phyloP scores from a whole-genome alignment of 2,329 filamentous ascomycete species.

The Cryphonectria nitschkei region DNA sequence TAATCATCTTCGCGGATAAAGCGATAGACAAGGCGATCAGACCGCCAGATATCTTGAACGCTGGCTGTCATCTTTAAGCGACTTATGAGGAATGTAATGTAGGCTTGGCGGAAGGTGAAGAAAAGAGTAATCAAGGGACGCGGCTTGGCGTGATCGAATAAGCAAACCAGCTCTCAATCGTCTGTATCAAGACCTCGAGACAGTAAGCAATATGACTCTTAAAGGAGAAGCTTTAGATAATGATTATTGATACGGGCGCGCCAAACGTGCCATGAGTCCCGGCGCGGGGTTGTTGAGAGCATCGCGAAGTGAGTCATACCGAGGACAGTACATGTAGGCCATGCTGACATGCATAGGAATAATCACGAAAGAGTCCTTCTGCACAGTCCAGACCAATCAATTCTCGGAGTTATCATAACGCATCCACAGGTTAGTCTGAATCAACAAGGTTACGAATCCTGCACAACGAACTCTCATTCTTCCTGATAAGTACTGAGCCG shows the following conservation, averaged over 20 bases:
- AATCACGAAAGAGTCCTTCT: no score
- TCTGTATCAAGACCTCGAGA: no score
- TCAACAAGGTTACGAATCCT: no score
- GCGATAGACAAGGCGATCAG: conserved; percentile 35
- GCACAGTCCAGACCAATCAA: no score
- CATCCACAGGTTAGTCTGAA: no score
- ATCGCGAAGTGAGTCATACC: not conserved
- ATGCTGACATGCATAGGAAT: no score
- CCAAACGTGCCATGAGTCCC: not conserved
- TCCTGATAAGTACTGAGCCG: no score
- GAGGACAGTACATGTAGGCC: not conserved
- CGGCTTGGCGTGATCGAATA: not conserved
- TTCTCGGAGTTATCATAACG: no score
- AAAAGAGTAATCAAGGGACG: not conserved
- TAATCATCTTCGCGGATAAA: conserved; percentile 29
- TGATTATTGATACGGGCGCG: not conserved
- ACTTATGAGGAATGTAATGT: not conserved
- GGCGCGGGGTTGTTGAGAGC: not conserved
- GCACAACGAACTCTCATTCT: no score
- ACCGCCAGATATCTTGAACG: conserved; percentile 31
- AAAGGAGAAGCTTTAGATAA: not conserved
- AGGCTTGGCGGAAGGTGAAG: not conserved
- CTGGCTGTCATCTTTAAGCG: conserved; percentile 5
- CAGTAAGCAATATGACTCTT: no score
- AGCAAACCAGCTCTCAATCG: no score